These are phyloP conservation scores for Lichtheimia hyalospora DNA, from an alignment of 371 early-diverging fungal genomes.

Conservation along the genomic window DNA sequence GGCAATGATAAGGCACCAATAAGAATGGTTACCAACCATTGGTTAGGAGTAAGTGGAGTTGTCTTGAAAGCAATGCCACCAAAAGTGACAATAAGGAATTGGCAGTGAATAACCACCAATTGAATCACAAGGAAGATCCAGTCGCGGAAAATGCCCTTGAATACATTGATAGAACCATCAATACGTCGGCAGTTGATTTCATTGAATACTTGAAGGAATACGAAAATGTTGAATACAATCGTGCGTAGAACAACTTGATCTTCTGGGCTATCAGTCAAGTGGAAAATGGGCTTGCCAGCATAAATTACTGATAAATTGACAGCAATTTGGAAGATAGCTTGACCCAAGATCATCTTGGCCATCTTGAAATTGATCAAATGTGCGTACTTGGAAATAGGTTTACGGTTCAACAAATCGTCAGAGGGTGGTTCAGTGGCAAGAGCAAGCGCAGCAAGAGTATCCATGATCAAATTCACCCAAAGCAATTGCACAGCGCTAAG, in stretches of 20 bases:
- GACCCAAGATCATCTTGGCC: constrained; percentile 91
- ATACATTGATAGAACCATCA: constrained; percentile 80
- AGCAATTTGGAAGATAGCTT: constrained; percentile 82
- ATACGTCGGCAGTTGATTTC: constrained; percentile 84
- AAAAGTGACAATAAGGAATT: constrained; percentile 85
- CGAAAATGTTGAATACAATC: constrained; percentile 94
- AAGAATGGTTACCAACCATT: constrained; percentile 81
- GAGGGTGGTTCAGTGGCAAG: constrained; percentile 97
- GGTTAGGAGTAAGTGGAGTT: constrained; percentile 59
- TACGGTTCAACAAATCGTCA: constrained; percentile 77
- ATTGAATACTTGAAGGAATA: constrained; percentile 95
- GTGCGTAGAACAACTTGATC: constrained; percentile 65
- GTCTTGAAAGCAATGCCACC: constrained; percentile 91
- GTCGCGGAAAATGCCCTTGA: constrained; percentile 78
- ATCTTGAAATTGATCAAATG: constrained; percentile 86
- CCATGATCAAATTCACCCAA: constrained; percentile 98
- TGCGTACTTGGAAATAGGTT: constrained; percentile 76
- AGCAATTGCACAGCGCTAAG: constrained; percentile 96
- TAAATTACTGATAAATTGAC: constrained; percentile 64
- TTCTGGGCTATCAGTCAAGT: constrained; percentile 40
- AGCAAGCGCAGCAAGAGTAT: constrained; percentile 96
- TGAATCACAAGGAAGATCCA: constrained; percentile 76
- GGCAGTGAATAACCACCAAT: constrained; percentile 68
- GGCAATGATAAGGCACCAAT: constrained; percentile 87
- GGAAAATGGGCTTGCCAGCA: constrained; percentile 66